These are phyloP conservation scores for Adansonia grandidieri DNA, from an alignment of 441 rosid genomes.

Conservation along the genomic window DNA sequence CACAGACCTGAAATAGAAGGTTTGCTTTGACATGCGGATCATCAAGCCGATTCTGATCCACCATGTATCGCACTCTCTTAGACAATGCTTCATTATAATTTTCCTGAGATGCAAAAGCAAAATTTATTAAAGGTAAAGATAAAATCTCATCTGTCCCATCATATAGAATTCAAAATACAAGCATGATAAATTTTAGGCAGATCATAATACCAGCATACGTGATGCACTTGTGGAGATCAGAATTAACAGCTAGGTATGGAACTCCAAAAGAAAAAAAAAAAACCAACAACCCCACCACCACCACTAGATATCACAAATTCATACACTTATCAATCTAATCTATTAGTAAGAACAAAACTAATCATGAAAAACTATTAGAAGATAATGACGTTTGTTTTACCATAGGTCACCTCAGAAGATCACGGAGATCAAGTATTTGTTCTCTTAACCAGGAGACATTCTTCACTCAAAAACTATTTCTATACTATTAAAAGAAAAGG, in stretches of 20 bases:
- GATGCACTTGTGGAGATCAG: not conserved
- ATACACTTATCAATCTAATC: not conserved
- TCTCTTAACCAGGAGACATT: not conserved
- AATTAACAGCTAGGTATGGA: not conserved
- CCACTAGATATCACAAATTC: not conserved
- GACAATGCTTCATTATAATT: constrained; percentile 78
- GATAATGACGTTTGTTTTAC: not conserved
- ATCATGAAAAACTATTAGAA: not conserved
- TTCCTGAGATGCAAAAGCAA: constrained; percentile 58
- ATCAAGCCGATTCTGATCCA: constrained; percentile 82
- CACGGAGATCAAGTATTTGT: not conserved
- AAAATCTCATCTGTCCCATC: not conserved
- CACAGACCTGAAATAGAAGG: constrained; percentile 80
- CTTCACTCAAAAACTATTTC: not conserved
- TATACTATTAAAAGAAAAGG: not conserved
- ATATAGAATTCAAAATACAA: not conserved
- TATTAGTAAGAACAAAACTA: not conserved
- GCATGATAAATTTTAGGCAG: not conserved
- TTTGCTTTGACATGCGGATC: constrained; percentile 97
- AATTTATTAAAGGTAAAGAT: constrained; percentile 12
- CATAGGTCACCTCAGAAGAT: not conserved
- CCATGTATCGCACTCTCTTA: constrained; percentile 66
- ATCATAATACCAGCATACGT: not conserved
- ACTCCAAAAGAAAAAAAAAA: not conserved
- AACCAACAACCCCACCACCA: too few relatives aligned